Percentiles rank a stretch among this genome's conserved stretches.
phyloP scores from a whole-genome alignment of 345 rosid species.

The Fremontodendron californicum region DNA sequence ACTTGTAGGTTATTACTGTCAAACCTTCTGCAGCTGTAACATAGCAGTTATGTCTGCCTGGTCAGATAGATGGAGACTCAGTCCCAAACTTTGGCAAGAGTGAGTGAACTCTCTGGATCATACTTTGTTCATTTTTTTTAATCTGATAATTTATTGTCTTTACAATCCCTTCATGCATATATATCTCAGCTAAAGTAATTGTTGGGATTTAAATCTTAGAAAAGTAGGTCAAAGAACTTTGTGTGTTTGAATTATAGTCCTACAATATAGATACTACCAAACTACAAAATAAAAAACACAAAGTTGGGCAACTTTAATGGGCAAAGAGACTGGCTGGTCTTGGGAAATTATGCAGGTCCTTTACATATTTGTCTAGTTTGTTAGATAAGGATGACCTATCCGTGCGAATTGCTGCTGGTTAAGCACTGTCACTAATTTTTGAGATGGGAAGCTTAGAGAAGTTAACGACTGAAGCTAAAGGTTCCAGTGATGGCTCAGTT shows the following conservation, averaged over 20 bases:
- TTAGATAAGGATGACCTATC: constrained; percentile 82
- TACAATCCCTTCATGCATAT: not conserved
- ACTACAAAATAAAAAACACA: not conserved
- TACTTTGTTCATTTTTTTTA: not conserved
- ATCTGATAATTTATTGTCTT: not conserved
- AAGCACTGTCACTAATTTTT: too few relatives aligned
- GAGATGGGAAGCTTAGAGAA: too few relatives aligned
- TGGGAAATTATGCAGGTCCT: constrained; percentile 44
- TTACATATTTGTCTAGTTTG: too few relatives aligned
- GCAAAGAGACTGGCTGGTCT: not conserved
- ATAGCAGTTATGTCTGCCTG: constrained; percentile 77
- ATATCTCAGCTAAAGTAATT: too few relatives aligned
- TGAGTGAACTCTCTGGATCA: not conserved
- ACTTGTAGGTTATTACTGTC: constrained; percentile 69
- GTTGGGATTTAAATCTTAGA: not conserved
- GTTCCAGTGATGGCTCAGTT: too few relatives aligned
- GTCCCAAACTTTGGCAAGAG: too few relatives aligned
- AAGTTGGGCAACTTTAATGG: not conserved
- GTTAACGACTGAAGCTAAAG: too few relatives aligned
- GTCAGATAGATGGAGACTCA: constrained; percentile 55
- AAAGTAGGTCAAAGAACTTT: not conserved
- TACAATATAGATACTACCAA: not conserved
- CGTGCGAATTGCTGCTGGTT: constrained; percentile 90
- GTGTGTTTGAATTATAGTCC: not conserved
- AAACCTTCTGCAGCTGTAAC: constrained; percentile 43